Conservation (phyloP, 768 basidiomycete species). For the Gymnopilus dilepis region DNA sequence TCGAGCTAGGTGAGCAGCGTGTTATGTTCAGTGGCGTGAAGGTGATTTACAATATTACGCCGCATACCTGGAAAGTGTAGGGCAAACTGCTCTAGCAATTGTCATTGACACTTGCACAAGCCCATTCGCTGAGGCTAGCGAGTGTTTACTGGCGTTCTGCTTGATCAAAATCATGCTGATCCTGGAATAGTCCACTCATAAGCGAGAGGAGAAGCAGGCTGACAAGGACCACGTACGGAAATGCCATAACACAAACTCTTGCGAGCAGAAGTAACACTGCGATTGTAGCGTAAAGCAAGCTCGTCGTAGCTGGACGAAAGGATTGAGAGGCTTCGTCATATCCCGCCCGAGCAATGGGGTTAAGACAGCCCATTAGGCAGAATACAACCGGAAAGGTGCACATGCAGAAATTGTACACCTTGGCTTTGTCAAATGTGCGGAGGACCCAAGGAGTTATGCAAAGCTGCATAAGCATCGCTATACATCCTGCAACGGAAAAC, state of each 20-base stretch:
- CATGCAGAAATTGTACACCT: conserved; percentile 12
- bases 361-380: conserved; percentile 5
- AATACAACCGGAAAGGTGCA: conserved; percentile 8
- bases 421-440: conserved; percentile 9
- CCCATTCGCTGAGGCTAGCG: conserved; percentile 8
- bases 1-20: background rate
- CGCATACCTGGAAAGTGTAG: conserved; percentile 1
- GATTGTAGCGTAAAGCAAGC: conserved; percentile 1
- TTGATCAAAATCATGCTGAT: conserved; percentile 12
- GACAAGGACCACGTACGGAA: background rate
- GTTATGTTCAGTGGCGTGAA: background rate
- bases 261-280: conserved; percentile 7
- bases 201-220: background rate
- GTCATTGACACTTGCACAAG: conserved; percentile 12
- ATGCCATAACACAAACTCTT: conserved; percentile 11
- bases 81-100: conserved; percentile 4
- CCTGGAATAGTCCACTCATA: background rate
- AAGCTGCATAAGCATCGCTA: conserved; percentile 11
- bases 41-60: background rate
- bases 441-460: conserved; percentile 14
- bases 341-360: conserved; percentile 3
- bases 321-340: conserved; percentile 1
- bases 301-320: background rate
- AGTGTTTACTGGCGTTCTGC: conserved; percentile 7
- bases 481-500: conserved; percentile 7